phyloP scores from a whole-genome alignment of 768 basidiomycete species.

The Termitomyces titanicus region DNA sequence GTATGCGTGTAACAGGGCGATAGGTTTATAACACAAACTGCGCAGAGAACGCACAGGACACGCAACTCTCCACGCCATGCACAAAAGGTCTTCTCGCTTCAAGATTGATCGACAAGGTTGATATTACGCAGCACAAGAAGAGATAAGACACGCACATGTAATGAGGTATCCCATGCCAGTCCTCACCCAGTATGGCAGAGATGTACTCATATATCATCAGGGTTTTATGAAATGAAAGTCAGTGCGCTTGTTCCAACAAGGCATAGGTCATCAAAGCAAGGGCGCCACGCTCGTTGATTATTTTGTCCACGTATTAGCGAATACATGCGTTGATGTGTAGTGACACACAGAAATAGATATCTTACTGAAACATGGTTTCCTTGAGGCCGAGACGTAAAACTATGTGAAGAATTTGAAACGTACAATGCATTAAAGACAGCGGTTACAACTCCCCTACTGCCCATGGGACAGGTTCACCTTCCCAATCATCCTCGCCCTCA shows the following conservation, averaged over 20 bases:
- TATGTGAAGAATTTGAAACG: slow-evolving; percentile 9
- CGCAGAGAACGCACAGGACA: slow-evolving; percentile 40
- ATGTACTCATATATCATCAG: slow-evolving; percentile 2
- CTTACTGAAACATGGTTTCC: slow-evolving; percentile 13
- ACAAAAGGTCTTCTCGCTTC: slow-evolving; percentile 18
- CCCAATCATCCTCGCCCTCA: slow-evolving; percentile 67
- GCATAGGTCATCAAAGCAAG: background rate
- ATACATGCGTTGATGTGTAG: slow-evolving; percentile 5
- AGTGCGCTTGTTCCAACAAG: background rate
- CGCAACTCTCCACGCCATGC: slow-evolving; percentile 19
- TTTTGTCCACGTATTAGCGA: background rate
- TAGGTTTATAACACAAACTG: slow-evolving; percentile 36
- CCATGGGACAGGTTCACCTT: slow-evolving; percentile 81
- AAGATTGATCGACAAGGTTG: slow-evolving; percentile 23
- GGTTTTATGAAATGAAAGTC: slow-evolving; percentile 8
- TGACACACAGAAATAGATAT: background rate
- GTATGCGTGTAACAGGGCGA: slow-evolving; percentile 21
- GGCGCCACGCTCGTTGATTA: background rate
- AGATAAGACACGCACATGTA: slow-evolving; percentile 9
- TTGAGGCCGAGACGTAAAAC: slow-evolving; percentile 9
- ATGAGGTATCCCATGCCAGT: slow-evolving; percentile 8
- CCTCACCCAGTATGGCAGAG: background rate
- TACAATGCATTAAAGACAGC: slow-evolving; percentile 8
- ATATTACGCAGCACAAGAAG: slow-evolving; percentile 6
- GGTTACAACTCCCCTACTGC: slow-evolving; percentile 68